Evolutionary conservation across 1,139 yeast genomes (phyloP).

Genomic region (Saccharomycopsis crataegensis): DNA sequence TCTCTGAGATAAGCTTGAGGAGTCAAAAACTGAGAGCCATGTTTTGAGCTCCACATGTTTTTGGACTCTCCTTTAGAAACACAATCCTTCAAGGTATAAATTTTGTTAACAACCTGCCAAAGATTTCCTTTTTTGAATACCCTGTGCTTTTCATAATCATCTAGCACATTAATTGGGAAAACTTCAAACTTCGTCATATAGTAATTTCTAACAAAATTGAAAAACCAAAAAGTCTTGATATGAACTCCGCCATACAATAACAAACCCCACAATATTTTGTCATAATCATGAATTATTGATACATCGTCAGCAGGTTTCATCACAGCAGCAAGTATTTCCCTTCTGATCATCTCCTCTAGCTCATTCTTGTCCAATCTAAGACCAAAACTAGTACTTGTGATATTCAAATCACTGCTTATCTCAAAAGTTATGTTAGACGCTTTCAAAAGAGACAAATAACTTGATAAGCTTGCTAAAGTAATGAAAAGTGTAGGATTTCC

Average conservation of each 20-base stretch:
- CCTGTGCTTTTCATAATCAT: background rate
- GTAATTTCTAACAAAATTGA: constrained; percentile 30
- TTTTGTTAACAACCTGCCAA: background rate
- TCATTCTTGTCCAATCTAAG: constrained; percentile 1
- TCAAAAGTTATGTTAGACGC: no score
- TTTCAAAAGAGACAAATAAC: background rate
- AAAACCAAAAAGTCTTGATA: constrained; percentile 36
- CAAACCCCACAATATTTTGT: constrained; percentile 35
- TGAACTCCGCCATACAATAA: constrained; percentile 39
- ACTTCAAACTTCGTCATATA: constrained; percentile 18
- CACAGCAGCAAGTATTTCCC: constrained; percentile 16
- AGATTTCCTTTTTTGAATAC: background rate
- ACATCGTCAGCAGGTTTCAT: constrained; percentile 34
- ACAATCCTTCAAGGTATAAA: background rate
- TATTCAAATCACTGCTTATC: no score
- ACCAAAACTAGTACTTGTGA: background rate
- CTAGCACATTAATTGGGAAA: constrained; percentile 12
- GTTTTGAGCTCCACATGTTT: constrained; percentile 24
- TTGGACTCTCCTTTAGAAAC: constrained; percentile 9
- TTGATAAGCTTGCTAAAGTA: background rate
- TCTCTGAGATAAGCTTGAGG: constrained; percentile 26
- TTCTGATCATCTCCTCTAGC: constrained; percentile 11
- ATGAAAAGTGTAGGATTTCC: background rate
- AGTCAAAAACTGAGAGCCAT: constrained; percentile 23
- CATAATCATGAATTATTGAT: constrained; percentile 28